Percentiles rank a stretch among this genome's conserved stretches.
Conservation (phyloP, 2,329 filamentous ascomycete species). For the Alternaria hordeiaustralica region DNA sequence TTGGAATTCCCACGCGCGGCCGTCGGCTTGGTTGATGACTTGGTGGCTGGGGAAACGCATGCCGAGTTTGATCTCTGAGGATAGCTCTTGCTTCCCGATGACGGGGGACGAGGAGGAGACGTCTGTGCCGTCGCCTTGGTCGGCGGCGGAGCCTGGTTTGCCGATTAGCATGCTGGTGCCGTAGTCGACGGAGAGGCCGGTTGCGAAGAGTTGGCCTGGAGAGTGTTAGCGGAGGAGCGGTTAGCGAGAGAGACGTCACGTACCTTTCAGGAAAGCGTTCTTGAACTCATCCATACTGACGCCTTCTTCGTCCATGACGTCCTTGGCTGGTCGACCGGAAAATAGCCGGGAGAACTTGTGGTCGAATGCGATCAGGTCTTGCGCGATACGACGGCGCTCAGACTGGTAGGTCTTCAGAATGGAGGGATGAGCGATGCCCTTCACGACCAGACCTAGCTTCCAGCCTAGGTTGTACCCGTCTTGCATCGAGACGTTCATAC, state of each 20-base stretch:
- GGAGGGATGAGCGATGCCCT: conserved; percentile 46
- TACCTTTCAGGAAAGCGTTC: conserved; percentile 61
- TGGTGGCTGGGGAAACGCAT: conserved; percentile 66
- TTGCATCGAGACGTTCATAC: conserved; percentile 76
- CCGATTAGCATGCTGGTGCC: conserved; percentile 61
- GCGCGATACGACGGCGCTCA: conserved; percentile 65
- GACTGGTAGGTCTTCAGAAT: conserved; percentile 61
- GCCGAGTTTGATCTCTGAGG: conserved; percentile 56
- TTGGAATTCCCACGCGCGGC: conserved; percentile 66
- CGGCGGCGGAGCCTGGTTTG: conserved; percentile 55
- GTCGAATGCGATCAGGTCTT: conserved; percentile 67
- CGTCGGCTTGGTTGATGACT: conserved; percentile 65
- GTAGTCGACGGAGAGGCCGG: conserved; percentile 66
- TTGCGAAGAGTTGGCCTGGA: conserved; percentile 63
- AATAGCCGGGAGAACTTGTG: conserved; percentile 57
- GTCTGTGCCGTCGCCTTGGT: conserved; percentile 58
- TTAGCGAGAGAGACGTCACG: not conserved
- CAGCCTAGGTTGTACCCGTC: conserved; percentile 67
- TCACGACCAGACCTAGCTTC: conserved; percentile 61
- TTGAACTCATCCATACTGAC: conserved; percentile 70
- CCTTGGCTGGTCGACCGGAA: conserved; percentile 60
- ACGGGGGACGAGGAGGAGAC: conserved; percentile 37
- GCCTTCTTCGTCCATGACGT: conserved; percentile 65
- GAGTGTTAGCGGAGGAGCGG: not conserved
- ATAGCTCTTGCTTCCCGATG: conserved; percentile 52